Percentiles rank a stretch among this genome's conserved stretches.
These are phyloP conservation scores for Balansia obtecta DNA, from an alignment of 2,329 filamentous ascomycete species.

Conservation along the genomic window DNA sequence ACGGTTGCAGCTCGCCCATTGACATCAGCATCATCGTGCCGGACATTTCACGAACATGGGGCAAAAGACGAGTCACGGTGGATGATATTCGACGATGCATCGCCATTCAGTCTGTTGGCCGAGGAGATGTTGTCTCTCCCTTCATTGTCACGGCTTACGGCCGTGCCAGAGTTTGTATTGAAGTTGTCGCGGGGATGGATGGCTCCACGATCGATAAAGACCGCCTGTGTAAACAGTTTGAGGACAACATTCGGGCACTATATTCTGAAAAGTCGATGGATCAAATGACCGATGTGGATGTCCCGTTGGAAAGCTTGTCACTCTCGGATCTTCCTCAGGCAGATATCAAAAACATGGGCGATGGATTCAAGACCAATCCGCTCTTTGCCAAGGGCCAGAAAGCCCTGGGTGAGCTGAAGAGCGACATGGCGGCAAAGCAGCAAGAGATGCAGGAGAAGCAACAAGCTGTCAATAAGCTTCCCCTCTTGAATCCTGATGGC, in stretches of 20 bases:
- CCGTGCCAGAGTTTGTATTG: conserved; percentile 44
- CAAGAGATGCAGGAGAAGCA: conserved; percentile 29
- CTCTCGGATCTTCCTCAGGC: conserved; percentile 31
- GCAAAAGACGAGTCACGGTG: conserved; percentile 52
- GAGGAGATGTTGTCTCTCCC: conserved; percentile 18
- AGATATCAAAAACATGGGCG: conserved; percentile 20
- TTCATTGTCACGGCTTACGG: conserved; percentile 40
- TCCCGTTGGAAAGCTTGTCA: conserved; percentile 43
- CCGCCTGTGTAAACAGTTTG: conserved; percentile 41
- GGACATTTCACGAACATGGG: conserved; percentile 56
- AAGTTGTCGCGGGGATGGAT: conserved; percentile 31
- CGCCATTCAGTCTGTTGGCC: conserved; percentile 39
- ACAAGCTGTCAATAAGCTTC: conserved; percentile 14
- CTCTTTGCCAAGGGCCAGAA: conserved; percentile 54
- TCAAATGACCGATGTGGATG: conserved; percentile 20
- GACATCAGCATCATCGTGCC: conserved; percentile 50
- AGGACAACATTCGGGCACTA: conserved; percentile 32
- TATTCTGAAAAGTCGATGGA: conserved; percentile 26
- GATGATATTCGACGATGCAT: conserved; percentile 56
- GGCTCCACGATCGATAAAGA: conserved; percentile 34
- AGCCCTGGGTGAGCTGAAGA: conserved; percentile 56
- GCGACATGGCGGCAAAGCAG: conserved; percentile 41
- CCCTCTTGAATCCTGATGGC: conserved; percentile 29
- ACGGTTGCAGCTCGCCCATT: conserved; percentile 48
- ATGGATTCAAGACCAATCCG: conserved; percentile 34